A percentile compares a stretch with the other conserved stretches of the same genome.
These are phyloP conservation scores for Mycena leptocephala DNA, from an alignment of 768 basidiomycete genomes.

Conservation along the genomic window DNA sequence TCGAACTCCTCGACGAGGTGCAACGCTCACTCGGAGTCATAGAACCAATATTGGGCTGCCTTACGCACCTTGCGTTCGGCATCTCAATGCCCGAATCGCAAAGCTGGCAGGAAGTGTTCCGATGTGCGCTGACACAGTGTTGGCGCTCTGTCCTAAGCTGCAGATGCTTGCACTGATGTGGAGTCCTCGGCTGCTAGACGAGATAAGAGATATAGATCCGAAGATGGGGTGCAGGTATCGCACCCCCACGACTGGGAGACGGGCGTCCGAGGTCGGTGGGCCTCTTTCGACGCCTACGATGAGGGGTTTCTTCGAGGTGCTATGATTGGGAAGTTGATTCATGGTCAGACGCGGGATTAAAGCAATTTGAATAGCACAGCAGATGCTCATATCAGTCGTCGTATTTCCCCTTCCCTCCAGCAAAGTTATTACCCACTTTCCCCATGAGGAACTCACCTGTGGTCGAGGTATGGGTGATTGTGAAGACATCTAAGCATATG, in stretches of 20 bases:
- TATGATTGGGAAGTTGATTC: too few species aligned
- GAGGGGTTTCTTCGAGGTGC: too few species aligned
- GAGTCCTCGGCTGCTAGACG: neutral
- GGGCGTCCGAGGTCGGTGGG: neutral
- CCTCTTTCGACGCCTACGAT: too few species aligned
- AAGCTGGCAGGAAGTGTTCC: neutral
- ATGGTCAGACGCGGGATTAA: too few species aligned
- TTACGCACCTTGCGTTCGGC: neutral
- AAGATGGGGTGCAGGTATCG: neutral
- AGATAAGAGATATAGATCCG: neutral
- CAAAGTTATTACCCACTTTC: constrained; percentile 87
- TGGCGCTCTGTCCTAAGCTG: neutral
- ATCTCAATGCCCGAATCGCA: neutral
- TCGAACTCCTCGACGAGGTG: neutral
- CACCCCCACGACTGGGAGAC: neutral
- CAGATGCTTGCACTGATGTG: neutral
- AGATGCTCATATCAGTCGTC: constrained; percentile 31
- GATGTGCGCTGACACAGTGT: neutral
- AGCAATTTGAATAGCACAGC: too few species aligned
- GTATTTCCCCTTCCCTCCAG: constrained; percentile 58
- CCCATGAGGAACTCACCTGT: constrained; percentile 76
- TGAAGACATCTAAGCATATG: neutral
- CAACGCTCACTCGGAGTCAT: neutral
- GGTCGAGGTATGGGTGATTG: neutral
- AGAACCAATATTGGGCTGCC: neutral